These are phyloP conservation scores for Athelia psychrophila DNA, from an alignment of 1,284 basidiomycete species.

Conservation along the genomic window DNA sequence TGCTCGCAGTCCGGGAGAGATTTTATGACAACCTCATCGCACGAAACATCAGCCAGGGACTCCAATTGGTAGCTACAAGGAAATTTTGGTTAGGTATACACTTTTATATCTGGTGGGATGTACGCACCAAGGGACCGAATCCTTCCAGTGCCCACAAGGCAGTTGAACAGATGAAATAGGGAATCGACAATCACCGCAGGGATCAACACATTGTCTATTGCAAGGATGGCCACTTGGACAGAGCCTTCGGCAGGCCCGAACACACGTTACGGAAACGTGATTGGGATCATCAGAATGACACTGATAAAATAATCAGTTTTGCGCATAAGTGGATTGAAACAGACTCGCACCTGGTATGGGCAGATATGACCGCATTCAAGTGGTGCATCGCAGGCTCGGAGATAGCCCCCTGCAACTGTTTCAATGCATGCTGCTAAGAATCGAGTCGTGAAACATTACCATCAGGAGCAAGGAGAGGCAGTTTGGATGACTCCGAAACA, in stretches of 20 bases:
- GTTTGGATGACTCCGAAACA: slow-evolving; percentile 49
- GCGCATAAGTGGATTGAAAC: too few relatives aligned
- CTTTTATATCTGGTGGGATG: not conserved
- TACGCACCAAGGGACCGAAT: slow-evolving; percentile 52
- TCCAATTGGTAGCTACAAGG: slow-evolving; percentile 45
- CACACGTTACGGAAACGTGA: slow-evolving; percentile 50
- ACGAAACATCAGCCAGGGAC: slow-evolving; percentile 41
- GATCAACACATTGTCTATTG: slow-evolving; percentile 44
- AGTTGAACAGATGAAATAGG: slow-evolving; percentile 44
- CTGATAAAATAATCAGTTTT: slow-evolving; percentile 25
- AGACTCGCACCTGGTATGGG: slow-evolving; percentile 48
- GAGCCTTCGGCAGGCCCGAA: slow-evolving; percentile 47
- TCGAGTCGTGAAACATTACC: slow-evolving; percentile 31
- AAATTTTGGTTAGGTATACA: not conserved
- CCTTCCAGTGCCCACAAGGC: slow-evolving; percentile 62
- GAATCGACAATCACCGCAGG: slow-evolving; percentile 59
- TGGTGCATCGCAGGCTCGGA: slow-evolving; percentile 48
- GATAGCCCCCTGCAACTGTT: slow-evolving; percentile 53
- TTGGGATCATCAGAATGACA: slow-evolving; percentile 66
- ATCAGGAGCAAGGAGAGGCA: slow-evolving; percentile 55
- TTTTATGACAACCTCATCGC: slow-evolving; percentile 42
- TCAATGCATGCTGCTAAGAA: not conserved
- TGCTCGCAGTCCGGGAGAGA: slow-evolving; percentile 59
- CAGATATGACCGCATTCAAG: slow-evolving; percentile 73
- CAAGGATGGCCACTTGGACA: slow-evolving; percentile 64